These are phyloP conservation scores for Botrytis tulipae DNA, from an alignment of 2,329 filamentous ascomycete genomes.

Conservation along the genomic window DNA sequence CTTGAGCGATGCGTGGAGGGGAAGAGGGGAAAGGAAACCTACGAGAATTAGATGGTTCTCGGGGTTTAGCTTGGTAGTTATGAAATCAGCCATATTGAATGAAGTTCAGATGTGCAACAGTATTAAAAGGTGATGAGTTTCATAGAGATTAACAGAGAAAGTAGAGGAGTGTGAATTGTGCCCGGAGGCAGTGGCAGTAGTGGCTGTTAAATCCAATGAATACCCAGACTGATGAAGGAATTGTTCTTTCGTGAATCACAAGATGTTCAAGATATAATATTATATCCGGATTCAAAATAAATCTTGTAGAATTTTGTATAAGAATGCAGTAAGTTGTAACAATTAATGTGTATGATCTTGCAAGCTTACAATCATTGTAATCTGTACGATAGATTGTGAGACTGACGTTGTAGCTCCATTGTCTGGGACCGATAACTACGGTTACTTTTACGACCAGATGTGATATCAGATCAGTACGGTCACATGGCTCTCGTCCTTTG, in stretches of 20 bases:
- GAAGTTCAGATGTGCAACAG: background rate
- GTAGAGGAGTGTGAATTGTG: background rate
- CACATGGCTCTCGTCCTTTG: background rate
- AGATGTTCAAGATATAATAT: background rate
- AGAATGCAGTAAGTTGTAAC: background rate
- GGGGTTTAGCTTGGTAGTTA: constrained; percentile 68
- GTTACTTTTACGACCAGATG: background rate
- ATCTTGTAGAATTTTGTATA: background rate
- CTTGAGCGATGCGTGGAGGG: constrained; percentile 24
- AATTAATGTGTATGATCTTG: background rate
- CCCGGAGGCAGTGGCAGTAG: background rate
- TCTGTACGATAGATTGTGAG: background rate
- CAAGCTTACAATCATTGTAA: background rate
- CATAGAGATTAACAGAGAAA: background rate
- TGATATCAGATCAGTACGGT: background rate
- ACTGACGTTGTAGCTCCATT: background rate
- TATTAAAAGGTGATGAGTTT: background rate
- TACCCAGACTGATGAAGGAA: background rate
- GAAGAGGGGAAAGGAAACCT: constrained; percentile 28
- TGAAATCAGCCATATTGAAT: constrained; percentile 55
- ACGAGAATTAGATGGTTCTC: constrained; percentile 74
- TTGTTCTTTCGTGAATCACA: background rate
- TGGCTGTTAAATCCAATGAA: background rate
- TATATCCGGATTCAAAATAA: background rate
- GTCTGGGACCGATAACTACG: background rate